Evolutionary conservation across 495 filamentous ascomycete species (phyloP).

Genomic region (Oidiodendron maius): DNA sequence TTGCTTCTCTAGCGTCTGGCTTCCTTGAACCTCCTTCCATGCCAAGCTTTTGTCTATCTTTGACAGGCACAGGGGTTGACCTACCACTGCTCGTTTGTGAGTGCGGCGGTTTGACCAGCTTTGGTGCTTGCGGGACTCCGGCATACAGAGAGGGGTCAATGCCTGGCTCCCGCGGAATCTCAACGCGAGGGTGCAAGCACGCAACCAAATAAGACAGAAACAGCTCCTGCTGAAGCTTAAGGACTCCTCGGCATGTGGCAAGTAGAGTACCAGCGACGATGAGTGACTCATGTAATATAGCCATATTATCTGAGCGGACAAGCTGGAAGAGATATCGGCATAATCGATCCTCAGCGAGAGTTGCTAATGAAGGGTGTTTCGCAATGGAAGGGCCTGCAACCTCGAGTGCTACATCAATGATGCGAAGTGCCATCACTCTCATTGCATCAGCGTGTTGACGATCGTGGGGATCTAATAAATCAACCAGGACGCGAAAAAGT

Average conservation of each 20-base stretch:
- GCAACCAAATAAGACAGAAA: constrained; percentile 92
- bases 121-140: constrained; percentile 87
- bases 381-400: constrained; percentile 95
- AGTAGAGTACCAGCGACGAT: constrained; percentile 87
- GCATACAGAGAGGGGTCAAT: constrained; percentile 91
- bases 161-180: constrained; percentile 83
- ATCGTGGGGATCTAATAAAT: constrained; percentile 89
- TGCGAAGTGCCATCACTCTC: constrained; percentile 93
- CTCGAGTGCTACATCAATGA: constrained; percentile 96
- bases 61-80: constrained; percentile 87
- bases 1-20: constrained; percentile 92
- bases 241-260: constrained; percentile 81
- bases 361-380: constrained; percentile 83
- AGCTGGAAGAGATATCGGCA: constrained; percentile 96
- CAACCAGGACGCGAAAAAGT: constrained; percentile 90
- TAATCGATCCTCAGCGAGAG: constrained; percentile 84
- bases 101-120: constrained; percentile 73
- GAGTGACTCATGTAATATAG: constrained; percentile 84
- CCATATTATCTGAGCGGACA: constrained; percentile 91
- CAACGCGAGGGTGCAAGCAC: constrained; percentile 85
- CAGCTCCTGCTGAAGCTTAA: constrained; percentile 96
- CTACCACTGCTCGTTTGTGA: constrained; percentile 76
- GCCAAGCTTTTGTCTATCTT: constrained; percentile 87
- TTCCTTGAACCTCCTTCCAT: constrained; percentile 88
- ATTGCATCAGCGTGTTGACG: constrained; percentile 87